Base-by-base conservation (phyloP, 345 rosid genomes). In the Euphorbia peplus region DNA sequence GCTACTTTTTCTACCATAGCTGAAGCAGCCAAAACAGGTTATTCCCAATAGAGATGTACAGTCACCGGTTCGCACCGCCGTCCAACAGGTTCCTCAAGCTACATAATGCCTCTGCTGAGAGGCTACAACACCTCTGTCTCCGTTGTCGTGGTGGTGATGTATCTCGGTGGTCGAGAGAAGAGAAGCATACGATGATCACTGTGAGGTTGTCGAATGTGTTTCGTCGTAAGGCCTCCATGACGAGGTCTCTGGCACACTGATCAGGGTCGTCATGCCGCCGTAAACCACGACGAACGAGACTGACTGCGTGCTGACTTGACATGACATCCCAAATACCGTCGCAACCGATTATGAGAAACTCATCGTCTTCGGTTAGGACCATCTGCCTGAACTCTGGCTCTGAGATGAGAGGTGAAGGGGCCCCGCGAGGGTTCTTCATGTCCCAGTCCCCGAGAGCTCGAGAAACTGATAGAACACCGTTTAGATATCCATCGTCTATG, bases 391-490 rank as follows among this genome's bases (percentile, higher is more conserved):
- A 79, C 67, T 93, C 96, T 0, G 98, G 98, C 68, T 91, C 97
- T 0, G 96, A 76, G 0, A 85, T 88, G 14, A 93, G 90, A 22
- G 97, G 98, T 3, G 95, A 88, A 37, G 82, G 72, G n/a, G 85
- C 78, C 16, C 86, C 90, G 5, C 68, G 79, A 2, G 86, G 87
- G 37, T 64, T 67, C 80, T 93, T 93, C 90, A 86, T 82, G 80
- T 93, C 90, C 98, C 98, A 93, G 63, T 93, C 97, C 0, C 98
- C 98, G 8, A 90, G 77, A 12, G 97, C 97, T 75, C 97, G 87
- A 1, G 93, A 83, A 39, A 90, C 96, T 9, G 96, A 88, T 75
- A 90, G 60, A 25, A 79, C 79, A 26, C 96, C 93, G 37, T 93
- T 89, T 8, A 93, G 83, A 72, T 87, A 93, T 8, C 89, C 98